A percentile compares a stretch with the other conserved stretches of the same genome.
Evolutionary conservation across 805 yeast species (phyloP).

Genomic region (Barnettozyma salicaria): DNA sequence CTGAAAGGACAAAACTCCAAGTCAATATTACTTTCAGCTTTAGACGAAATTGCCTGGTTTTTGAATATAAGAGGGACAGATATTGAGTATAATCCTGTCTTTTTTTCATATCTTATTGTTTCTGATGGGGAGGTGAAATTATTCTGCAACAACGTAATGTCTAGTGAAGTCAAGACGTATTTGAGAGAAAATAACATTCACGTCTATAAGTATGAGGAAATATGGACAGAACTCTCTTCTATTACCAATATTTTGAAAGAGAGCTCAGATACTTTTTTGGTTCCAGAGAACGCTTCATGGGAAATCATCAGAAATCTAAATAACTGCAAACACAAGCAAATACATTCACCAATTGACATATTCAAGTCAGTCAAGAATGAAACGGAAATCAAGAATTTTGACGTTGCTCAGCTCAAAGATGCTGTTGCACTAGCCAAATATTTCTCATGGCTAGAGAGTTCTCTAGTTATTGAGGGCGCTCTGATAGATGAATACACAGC

Average conservation of each 20-base stretch:
- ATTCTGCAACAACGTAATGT: slow-evolving; percentile 45
- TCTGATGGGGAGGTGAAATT: slow-evolving; percentile 39
- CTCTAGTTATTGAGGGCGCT: slow-evolving; percentile 36
- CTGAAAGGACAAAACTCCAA: slow-evolving; percentile 32
- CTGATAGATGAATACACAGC: slow-evolving; percentile 61
- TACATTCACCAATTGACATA: slow-evolving; percentile 55
- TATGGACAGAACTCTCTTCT: slow-evolving; percentile 50
- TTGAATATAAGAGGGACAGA: slow-evolving; percentile 81
- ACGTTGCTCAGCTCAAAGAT: slow-evolving; percentile 75
- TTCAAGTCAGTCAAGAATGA: slow-evolving; percentile 73
- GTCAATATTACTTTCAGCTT: slow-evolving; percentile 57
- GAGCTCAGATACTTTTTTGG: slow-evolving; percentile 32
- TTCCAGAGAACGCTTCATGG: slow-evolving; percentile 63
- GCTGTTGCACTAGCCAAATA: slow-evolving; percentile 70
- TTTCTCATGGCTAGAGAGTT: slow-evolving; percentile 76
- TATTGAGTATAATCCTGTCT: slow-evolving; percentile 81
- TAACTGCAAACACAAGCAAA: slow-evolving; percentile 32
- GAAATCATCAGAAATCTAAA: slow-evolving; percentile 50
- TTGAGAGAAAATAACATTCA: slow-evolving; percentile 39
- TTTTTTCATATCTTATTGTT: slow-evolving; percentile 57
- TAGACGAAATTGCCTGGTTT: slow-evolving; percentile 91
- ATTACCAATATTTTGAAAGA: slow-evolving; percentile 20
- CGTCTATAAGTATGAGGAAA: slow-evolving; percentile 46
- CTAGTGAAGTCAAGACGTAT: slow-evolving; percentile 33
- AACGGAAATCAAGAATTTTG: slow-evolving; percentile 66